Evolutionary conservation across 2,329 filamentous ascomycete genomes (phyloP).

Genomic region (Botrytis sinoallii): DNA sequence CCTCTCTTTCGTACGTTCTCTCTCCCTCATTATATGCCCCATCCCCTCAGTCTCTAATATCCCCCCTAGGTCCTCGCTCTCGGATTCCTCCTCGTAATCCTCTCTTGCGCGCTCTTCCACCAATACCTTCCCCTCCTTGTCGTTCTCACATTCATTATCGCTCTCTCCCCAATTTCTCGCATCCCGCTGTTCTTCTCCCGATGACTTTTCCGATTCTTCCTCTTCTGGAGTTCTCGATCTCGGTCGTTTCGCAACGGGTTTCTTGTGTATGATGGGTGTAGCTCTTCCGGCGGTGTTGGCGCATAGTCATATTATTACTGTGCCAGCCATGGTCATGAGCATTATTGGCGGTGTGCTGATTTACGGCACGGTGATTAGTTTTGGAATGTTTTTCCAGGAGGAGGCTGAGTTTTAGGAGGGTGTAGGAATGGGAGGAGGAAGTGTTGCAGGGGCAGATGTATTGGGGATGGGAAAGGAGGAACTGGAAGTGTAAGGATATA

Average conservation of each 20-base stretch:
- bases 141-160: slow-evolving; percentile 90
- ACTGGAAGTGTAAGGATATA: slow-evolving; percentile 2
- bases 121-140: slow-evolving; percentile 95
- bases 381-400: slow-evolving; percentile 97
- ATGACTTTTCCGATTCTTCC: slow-evolving; percentile 79
- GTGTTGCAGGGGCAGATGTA: background rate
- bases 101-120: slow-evolving; percentile 91
- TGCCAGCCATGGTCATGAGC: slow-evolving; percentile 91
- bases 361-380: slow-evolving; percentile 97
- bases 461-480: background rate
- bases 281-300: slow-evolving; percentile 86
- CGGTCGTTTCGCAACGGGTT: slow-evolving; percentile 89
- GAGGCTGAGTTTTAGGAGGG: slow-evolving; percentile 47
- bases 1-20: slow-evolving; percentile 77
- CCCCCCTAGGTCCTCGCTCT: slow-evolving; percentile 78
- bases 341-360: slow-evolving; percentile 89
- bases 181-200: slow-evolving; percentile 78
- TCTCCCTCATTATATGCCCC: background rate
- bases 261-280: slow-evolving; percentile 95
- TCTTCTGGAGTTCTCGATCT: slow-evolving; percentile 87
- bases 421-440: background rate
- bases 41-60: slow-evolving; percentile 1
- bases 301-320: slow-evolving; percentile 77
- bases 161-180: slow-evolving; percentile 95
- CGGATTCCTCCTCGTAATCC: slow-evolving; percentile 97